Evolutionary conservation across 495 filamentous ascomycete genomes (phyloP).

Genomic region (Talaromyces borbonicus): DNA sequence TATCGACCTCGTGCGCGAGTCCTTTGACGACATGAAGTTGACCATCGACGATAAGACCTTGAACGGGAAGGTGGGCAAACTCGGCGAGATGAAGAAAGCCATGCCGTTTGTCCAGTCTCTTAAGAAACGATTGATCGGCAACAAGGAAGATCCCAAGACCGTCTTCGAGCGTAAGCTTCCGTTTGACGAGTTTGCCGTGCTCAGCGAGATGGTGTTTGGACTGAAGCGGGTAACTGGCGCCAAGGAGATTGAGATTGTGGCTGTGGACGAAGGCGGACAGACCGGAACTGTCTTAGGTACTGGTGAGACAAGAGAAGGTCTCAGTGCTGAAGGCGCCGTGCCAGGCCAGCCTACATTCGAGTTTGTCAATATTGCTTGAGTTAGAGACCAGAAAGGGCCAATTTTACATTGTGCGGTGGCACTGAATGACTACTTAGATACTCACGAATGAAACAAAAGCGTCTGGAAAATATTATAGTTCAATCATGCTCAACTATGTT

Average conservation of each 20-base stretch:
- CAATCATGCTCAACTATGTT: too few species aligned
- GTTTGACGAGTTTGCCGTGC: conserved; percentile 73
- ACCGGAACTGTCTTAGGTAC: conserved; percentile 44
- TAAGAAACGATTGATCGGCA: conserved; percentile 64
- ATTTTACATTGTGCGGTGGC: background rate
- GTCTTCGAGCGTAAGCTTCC: conserved; percentile 75
- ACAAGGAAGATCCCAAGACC: conserved; percentile 40
- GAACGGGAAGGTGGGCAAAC: conserved; percentile 61
- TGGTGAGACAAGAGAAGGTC: conserved; percentile 46
- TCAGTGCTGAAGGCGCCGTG: conserved; percentile 56
- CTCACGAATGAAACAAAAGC: too few species aligned
- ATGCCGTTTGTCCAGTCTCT: conserved; percentile 92
- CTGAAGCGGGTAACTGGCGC: conserved; percentile 57
- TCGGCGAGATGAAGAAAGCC: conserved; percentile 88
- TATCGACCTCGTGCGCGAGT: conserved; percentile 66
- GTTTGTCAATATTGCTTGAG: conserved; percentile 67
- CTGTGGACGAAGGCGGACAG: conserved; percentile 62
- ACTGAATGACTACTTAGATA: background rate
- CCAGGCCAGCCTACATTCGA: conserved; percentile 71
- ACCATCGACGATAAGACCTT: conserved; percentile 69
- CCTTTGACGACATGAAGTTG: conserved; percentile 46
- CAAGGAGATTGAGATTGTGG: conserved; percentile 51
- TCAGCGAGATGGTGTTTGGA: conserved; percentile 48
- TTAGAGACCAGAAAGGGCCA: conserved; percentile 20
- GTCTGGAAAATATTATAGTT: too few species aligned